Conservation (phyloP, 2,329 filamentous ascomycete species). For the Colletotrichum nymphaeae region DNA sequence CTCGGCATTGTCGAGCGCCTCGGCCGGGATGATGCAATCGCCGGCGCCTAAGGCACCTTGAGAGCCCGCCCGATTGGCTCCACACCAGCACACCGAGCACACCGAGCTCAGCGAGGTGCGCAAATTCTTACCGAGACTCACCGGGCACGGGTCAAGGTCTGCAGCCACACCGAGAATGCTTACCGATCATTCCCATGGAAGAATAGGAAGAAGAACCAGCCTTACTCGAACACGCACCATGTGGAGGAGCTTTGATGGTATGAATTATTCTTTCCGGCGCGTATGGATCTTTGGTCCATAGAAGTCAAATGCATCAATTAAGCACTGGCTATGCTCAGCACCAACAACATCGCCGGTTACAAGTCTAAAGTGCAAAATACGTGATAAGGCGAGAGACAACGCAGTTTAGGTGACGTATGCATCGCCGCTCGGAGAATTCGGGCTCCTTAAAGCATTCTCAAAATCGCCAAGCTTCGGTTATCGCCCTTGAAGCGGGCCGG, state of each 20-base stretch:
- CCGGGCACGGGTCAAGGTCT: not conserved
- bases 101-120: not conserved
- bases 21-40: constrained; percentile 34
- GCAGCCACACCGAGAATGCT: not conserved
- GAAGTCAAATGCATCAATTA: not conserved
- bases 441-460: not conserved
- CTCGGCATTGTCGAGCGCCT: constrained; percentile 30
- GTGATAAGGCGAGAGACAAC: not conserved
- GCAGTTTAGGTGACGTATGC: not conserved
- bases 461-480: not conserved
- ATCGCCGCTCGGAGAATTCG: not conserved
- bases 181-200: not conserved
- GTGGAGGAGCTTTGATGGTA: not conserved
- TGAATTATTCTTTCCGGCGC: not conserved
- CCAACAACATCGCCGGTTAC: not conserved
- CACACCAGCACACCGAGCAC: not conserved
- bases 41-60: constrained; percentile 33
- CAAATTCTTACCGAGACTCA: not conserved
- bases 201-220: not conserved
- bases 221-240: too few relatives aligned
- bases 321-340: not conserved
- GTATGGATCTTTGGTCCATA: not conserved
- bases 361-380: not conserved
- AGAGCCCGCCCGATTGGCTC: constrained; percentile 5
- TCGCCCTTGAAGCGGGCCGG: not conserved